phyloP scores from a whole-genome alignment of 768 basidiomycete genomes.

The Leccinum boreale region DNA sequence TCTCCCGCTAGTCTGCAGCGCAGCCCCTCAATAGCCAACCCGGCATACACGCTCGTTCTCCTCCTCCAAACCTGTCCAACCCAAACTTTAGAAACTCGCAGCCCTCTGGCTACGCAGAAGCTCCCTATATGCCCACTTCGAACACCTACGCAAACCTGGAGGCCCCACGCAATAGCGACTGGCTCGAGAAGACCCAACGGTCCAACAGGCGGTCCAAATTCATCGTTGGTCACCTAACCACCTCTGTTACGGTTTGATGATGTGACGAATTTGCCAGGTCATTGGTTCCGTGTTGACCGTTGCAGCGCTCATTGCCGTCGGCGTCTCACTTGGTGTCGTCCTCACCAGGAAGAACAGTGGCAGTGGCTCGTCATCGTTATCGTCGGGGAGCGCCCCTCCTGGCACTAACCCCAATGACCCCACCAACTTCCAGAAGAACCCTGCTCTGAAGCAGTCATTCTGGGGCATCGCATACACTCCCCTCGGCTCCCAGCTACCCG shows the following conservation, averaged over 20 bases:
- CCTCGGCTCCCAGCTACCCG: conserved; percentile 62
- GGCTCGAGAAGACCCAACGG: conserved; percentile 37
- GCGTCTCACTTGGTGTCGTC: conserved; percentile 61
- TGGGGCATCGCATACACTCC: conserved; percentile 91
- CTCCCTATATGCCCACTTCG: conserved; percentile 20
- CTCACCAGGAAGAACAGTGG: conserved; percentile 52
- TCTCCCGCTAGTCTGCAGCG: conserved; percentile 19
- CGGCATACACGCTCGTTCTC: conserved; percentile 37
- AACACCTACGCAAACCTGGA: conserved; percentile 34
- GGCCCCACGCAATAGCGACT: conserved; percentile 33
- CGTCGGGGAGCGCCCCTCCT: conserved; percentile 12
- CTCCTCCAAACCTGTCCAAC: conserved; percentile 22
- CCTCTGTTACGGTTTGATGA: neutral
- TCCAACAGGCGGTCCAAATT: conserved; percentile 46
- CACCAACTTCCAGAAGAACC: conserved; percentile 70
- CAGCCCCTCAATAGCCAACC: conserved; percentile 34
- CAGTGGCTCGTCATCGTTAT: conserved; percentile 21
- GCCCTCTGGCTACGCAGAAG: conserved; percentile 24
- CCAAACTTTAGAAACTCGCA: conserved; percentile 23
- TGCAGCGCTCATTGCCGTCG: conserved; percentile 51
- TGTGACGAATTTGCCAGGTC: conserved; percentile 38
- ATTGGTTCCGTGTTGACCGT: conserved; percentile 47
- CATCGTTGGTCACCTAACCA: conserved; percentile 44
- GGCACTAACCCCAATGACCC: conserved; percentile 62
- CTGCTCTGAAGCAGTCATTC: conserved; percentile 67